These are phyloP conservation scores for Irpex sp. DNA, from an alignment of 1,284 basidiomycete species.

Conservation along the genomic window DNA sequence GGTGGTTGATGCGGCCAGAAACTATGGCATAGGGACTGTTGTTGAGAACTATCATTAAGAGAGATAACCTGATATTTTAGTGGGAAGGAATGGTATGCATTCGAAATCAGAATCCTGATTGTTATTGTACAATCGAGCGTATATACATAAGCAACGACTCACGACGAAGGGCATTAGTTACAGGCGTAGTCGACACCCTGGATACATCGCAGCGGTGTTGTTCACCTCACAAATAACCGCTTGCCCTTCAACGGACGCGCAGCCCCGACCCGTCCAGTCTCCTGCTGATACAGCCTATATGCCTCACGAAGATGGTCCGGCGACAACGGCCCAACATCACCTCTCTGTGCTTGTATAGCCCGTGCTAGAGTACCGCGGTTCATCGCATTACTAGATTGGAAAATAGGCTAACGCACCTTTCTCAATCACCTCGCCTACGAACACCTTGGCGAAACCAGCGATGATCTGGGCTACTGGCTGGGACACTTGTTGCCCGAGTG, in stretches of 20 bases:
- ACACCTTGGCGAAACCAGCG: constrained; percentile 87
- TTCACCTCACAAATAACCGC: constrained; percentile 58
- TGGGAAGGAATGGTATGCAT: no score
- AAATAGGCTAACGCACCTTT: constrained; percentile 53
- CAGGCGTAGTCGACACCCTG: no score
- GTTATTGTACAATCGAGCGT: no score
- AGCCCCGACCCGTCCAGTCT: constrained; percentile 75
- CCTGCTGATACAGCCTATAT: constrained; percentile 77
- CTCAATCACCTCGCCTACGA: constrained; percentile 90
- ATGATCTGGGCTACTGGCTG: constrained; percentile 86
- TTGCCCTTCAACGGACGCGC: constrained; percentile 65
- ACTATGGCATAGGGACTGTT: constrained; percentile 33
- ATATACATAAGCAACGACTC: no score
- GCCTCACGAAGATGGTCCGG: constrained; percentile 89
- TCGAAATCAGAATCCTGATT: no score
- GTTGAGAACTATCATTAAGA: constrained; percentile 35
- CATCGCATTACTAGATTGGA: not conserved
- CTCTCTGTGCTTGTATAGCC: constrained; percentile 66
- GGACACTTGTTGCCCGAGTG: constrained; percentile 78
- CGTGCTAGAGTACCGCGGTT: constrained; percentile 50
- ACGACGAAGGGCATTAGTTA: no score
- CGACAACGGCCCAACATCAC: constrained; percentile 74
- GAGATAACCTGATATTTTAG: no score
- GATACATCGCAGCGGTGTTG: no score
- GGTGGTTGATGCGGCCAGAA: constrained; percentile 38